Conservation (phyloP, 805 yeast species). For the Suhomyces pyralidae region DNA sequence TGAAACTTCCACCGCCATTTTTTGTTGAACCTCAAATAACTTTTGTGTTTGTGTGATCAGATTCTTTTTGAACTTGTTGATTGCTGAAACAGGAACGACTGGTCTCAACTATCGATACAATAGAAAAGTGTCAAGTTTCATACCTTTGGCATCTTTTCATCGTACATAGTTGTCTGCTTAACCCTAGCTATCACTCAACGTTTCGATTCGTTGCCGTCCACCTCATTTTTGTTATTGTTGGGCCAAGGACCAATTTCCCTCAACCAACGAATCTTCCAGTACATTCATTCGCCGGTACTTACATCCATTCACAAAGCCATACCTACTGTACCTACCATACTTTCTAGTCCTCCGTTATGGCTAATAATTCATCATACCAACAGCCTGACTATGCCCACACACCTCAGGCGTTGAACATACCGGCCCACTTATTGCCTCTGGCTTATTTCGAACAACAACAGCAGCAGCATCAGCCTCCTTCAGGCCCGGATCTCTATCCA, state of each 20-base stretch:
- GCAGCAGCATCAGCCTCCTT: not conserved
- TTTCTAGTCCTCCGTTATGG: not conserved
- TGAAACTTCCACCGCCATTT: not conserved
- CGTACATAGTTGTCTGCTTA: not conserved
- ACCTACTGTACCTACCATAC: not conserved
- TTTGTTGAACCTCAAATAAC: not conserved
- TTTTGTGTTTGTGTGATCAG: conserved; percentile 1
- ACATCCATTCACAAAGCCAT: not conserved
- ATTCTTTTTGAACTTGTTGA: not conserved
- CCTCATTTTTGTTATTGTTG: not conserved
- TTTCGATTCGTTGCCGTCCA: not conserved
- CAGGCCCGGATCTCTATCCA: not conserved
- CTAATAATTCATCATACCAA: not conserved
- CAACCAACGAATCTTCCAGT: not conserved
- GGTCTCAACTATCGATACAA: not conserved
- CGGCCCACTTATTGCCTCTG: conserved; percentile 16
- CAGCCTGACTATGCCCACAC: not conserved
- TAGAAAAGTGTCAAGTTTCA: not conserved
- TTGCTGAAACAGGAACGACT: not conserved
- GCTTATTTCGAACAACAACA: conserved; percentile 7
- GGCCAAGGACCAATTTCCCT: not conserved
- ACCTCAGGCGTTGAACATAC: conserved; percentile 11
- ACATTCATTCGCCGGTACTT: not conserved
- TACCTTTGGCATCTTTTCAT: not conserved
- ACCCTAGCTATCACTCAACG: not conserved